Conservation (phyloP, 441 rosid genomes). For the Capsella rubella region DNA sequence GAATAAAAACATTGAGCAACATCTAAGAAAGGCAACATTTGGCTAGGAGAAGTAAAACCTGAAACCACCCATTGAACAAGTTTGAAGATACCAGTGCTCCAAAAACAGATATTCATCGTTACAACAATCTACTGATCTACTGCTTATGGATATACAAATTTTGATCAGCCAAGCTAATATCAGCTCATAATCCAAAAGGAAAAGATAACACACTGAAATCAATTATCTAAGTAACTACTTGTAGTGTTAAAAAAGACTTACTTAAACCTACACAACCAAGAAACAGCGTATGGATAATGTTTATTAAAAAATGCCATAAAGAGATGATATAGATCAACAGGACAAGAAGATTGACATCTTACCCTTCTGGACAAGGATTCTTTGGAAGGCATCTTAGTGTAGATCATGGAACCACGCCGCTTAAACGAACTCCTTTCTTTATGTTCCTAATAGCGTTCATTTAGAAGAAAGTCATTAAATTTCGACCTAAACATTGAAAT, state of each 20-base stretch:
- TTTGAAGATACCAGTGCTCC: slow-evolving; percentile 8
- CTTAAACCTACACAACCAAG: not conserved
- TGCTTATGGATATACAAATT: slow-evolving; percentile 1
- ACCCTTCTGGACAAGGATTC: slow-evolving; percentile 72
- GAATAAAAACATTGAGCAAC: not conserved
- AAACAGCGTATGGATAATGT: not conserved
- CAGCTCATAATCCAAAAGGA: slow-evolving; percentile 33
- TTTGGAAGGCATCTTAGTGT: slow-evolving; percentile 94
- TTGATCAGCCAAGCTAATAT: not conserved
- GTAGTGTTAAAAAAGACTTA: not conserved
- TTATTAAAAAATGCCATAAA: not conserved
- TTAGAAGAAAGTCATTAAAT: slow-evolving; percentile 20
- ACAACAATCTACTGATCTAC: slow-evolving; percentile 10
- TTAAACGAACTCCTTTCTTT: slow-evolving; percentile 80
- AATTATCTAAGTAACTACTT: slow-evolving; percentile 1
- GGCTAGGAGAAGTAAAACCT: slow-evolving; percentile 12
- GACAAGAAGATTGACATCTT: slow-evolving; percentile 22
- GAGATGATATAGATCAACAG: slow-evolving; percentile 8
- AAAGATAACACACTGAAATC: slow-evolving; percentile 17
- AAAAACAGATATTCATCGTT: slow-evolving; percentile 24
- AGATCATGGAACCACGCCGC: slow-evolving; percentile 80
- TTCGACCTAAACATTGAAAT: slow-evolving; percentile 14
- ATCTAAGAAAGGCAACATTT: not conserved
- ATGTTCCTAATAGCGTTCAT: slow-evolving; percentile 56
- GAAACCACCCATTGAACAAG: slow-evolving; percentile 24